These are phyloP conservation scores for Solanum bukasovii DNA, from an alignment of 257 asterid species.

Conservation along the genomic window DNA sequence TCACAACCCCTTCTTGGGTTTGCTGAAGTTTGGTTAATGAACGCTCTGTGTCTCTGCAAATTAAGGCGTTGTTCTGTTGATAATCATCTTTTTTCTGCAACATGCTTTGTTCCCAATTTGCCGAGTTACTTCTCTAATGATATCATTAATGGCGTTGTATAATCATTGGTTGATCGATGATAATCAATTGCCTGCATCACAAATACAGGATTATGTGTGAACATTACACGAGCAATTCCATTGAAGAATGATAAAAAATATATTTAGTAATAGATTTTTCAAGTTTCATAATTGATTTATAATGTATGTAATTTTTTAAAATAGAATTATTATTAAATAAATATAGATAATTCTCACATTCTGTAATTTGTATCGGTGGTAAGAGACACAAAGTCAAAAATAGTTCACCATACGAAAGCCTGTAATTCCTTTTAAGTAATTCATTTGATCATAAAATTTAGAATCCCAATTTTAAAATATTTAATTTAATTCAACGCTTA, in stretches of 20 bases:
- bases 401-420: no score
- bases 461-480: no score
- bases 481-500: neutral
- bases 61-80: neutral
- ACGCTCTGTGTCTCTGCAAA: neutral
- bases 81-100: neutral
- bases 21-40: neutral
- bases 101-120: neutral
- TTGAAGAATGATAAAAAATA: neutral
- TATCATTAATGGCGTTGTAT: neutral
- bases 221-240: neutral
- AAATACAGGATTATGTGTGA: neutral
- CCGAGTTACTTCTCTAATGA: neutral
- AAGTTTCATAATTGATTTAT: neutral
- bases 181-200: neutral
- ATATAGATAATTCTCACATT: no score
- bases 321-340: no score
- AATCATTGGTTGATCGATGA: neutral
- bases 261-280: neutral
- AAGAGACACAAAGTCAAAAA: no score
- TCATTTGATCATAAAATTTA: no score
- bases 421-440: no score
- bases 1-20: neutral
- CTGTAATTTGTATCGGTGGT: no score
- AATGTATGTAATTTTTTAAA: no score